phyloP scores from a whole-genome alignment of 2,329 filamentous ascomycete species.

The Penicillium sp. region DNA sequence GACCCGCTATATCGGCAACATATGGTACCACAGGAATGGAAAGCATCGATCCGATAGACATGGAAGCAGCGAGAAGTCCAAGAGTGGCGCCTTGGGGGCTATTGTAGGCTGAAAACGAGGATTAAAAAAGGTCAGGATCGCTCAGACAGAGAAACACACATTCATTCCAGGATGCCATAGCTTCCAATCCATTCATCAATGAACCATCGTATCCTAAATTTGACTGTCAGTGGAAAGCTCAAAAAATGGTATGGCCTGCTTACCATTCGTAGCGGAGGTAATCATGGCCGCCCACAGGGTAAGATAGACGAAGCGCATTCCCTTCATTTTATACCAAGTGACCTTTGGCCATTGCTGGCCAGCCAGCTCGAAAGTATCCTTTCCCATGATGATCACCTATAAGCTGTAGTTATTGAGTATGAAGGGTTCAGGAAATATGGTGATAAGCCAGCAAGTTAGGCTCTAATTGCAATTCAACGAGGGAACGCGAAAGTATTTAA shows the following conservation, averaged over 20 bases:
- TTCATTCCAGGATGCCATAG: conserved; percentile 46
- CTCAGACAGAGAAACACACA: conserved; percentile 28
- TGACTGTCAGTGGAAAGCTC: neutral
- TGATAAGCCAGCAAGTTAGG: neutral
- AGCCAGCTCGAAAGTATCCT: conserved; percentile 20
- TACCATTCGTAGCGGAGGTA: conserved; percentile 23
- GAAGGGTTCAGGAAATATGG: neutral
- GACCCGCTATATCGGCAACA: conserved; percentile 48
- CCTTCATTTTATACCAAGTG: conserved; percentile 24
- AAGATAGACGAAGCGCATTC: conserved; percentile 23
- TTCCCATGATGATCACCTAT: conserved; percentile 8
- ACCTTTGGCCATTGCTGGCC: conserved; percentile 22
- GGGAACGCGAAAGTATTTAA: neutral
- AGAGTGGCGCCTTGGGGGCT: conserved; percentile 36
- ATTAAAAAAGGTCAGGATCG: neutral
- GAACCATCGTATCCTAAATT: conserved; percentile 44
- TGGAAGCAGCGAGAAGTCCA: conserved; percentile 49
- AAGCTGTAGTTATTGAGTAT: neutral
- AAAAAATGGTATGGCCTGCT: neutral
- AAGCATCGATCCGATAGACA: conserved; percentile 52
- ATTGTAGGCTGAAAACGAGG: conserved; percentile 26
- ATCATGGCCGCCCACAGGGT: conserved; percentile 24
- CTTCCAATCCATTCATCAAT: conserved; percentile 51
- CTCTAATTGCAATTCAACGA: neutral
- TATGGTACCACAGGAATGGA: conserved; percentile 51